phyloP scores from a whole-genome alignment of 768 basidiomycete genomes.

The Russula emetica region DNA sequence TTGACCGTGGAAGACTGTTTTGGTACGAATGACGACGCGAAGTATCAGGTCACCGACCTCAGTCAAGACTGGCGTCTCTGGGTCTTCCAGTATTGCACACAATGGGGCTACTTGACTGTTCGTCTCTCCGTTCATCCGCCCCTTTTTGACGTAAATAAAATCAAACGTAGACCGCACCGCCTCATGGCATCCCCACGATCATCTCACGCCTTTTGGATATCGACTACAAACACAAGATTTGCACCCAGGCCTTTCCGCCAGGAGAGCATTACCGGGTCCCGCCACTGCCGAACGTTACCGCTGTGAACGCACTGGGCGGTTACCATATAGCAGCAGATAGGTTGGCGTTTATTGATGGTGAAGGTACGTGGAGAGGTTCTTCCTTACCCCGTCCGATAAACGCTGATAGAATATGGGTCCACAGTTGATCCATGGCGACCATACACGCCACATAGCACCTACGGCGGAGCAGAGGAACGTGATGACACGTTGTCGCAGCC shows the following conservation, averaged over 20 bases:
- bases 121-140: conserved; percentile 26
- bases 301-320: conserved; percentile 81
- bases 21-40: conserved; percentile 67
- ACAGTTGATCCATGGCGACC: conserved; percentile 90
- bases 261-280: conserved; percentile 76
- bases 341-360: conserved; percentile 84
- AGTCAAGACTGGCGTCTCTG: conserved; percentile 82
- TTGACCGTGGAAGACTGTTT: conserved; percentile 68
- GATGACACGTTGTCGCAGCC: conserved; percentile 70
- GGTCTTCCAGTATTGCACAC: conserved; percentile 88
- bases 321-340: conserved; percentile 76
- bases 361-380: conserved; percentile 42
- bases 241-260: conserved; percentile 68
- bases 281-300: conserved; percentile 67
- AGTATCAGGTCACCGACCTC: conserved; percentile 57
- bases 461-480: conserved; percentile 55
- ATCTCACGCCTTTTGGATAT: conserved; percentile 73
- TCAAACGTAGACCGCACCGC: conserved; percentile 60
- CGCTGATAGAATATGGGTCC: neutral
- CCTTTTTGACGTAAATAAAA: neutral
- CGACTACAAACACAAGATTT: conserved; percentile 67
- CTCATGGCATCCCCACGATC: conserved; percentile 63
- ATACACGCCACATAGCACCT: conserved; percentile 71
- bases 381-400: neutral
- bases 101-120: conserved; percentile 94